phyloP scores from a whole-genome alignment of 805 yeast genomes.

The Lipomyces sp. region DNA sequence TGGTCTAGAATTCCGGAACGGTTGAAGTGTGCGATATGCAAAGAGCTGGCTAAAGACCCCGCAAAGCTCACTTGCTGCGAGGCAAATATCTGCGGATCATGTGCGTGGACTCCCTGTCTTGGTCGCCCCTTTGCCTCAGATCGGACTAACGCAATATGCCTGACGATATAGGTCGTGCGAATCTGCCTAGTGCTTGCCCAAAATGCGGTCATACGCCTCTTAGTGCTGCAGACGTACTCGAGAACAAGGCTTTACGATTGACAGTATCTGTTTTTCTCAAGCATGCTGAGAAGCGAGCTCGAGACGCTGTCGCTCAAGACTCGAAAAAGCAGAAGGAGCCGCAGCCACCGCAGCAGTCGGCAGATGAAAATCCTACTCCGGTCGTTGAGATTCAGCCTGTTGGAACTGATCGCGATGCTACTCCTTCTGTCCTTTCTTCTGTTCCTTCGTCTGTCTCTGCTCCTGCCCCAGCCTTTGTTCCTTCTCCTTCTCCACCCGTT shows the following conservation, averaged over 20 bases:
- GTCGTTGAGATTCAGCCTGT: neutral
- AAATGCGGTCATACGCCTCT: conserved; percentile 15
- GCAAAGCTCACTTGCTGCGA: conserved; percentile 22
- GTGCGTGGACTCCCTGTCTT: conserved; percentile 5
- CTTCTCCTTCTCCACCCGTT: neutral
- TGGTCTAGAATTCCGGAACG: conserved; percentile 24
- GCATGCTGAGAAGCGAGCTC: conserved; percentile 24
- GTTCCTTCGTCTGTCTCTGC: neutral
- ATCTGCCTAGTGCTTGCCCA: conserved; percentile 15
- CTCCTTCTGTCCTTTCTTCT: neutral
- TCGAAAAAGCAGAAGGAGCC: neutral
- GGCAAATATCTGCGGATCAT: conserved; percentile 23
- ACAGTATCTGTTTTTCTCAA: conserved; percentile 24
- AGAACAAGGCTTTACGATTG: conserved; percentile 20
- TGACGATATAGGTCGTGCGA: conserved; percentile 11
- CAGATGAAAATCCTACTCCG: neutral
- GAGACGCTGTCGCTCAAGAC: conserved; percentile 10
- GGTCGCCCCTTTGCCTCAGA: neutral
- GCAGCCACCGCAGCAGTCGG: neutral
- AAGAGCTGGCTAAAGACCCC: conserved; percentile 23
- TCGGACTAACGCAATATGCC: neutral
- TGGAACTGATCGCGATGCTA: neutral
- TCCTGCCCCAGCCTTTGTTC: neutral
- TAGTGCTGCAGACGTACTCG: conserved; percentile 6
- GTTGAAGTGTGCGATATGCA: conserved; percentile 19